Evolutionary conservation across 1,284 basidiomycete species (phyloP).

Genomic region (Austropuccinia psidii): DNA sequence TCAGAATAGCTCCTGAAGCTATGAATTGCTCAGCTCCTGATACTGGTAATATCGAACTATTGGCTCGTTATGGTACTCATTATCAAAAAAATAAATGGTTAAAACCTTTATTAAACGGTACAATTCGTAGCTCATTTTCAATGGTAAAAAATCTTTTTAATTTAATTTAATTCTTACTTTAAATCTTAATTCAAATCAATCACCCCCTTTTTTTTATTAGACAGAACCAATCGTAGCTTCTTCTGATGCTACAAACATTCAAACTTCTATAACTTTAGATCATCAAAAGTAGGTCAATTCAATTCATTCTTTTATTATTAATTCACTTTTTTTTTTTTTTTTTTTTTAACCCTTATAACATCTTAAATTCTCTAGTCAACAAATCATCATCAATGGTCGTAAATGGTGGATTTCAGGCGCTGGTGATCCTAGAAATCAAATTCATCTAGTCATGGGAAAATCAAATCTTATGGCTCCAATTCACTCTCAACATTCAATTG

Average conservation of each 20-base stretch:
- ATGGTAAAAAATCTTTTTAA: constrained; percentile 61
- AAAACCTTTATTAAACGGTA: constrained; percentile 73
- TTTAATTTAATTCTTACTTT: neutral
- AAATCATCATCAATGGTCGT: constrained; percentile 89
- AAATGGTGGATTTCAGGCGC: constrained; percentile 99
- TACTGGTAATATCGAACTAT: constrained; percentile 67
- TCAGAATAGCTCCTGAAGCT: constrained; percentile 71
- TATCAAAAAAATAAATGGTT: constrained; percentile 91
- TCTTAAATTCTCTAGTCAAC: constrained; percentile 61
- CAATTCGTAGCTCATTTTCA: constrained; percentile 84
- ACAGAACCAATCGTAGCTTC: constrained; percentile 62
- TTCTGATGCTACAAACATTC: constrained; percentile 92
- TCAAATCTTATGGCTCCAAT: constrained; percentile 52
- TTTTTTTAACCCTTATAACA: neutral
- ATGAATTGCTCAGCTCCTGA: constrained; percentile 92
- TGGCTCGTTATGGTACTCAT: constrained; percentile 81
- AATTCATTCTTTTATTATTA: neutral
- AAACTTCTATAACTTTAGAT: constrained; percentile 64
- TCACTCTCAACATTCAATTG: constrained; percentile 83
- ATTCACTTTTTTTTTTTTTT: neutral
- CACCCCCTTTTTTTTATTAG: neutral
- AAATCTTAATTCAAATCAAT: neutral
- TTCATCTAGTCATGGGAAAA: constrained; percentile 93
- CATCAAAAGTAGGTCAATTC: neutral
- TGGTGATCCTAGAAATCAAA: constrained; percentile 76